phyloP scores from a whole-genome alignment of 495 filamentous ascomycete species.

The Penicillium coprophilum region DNA sequence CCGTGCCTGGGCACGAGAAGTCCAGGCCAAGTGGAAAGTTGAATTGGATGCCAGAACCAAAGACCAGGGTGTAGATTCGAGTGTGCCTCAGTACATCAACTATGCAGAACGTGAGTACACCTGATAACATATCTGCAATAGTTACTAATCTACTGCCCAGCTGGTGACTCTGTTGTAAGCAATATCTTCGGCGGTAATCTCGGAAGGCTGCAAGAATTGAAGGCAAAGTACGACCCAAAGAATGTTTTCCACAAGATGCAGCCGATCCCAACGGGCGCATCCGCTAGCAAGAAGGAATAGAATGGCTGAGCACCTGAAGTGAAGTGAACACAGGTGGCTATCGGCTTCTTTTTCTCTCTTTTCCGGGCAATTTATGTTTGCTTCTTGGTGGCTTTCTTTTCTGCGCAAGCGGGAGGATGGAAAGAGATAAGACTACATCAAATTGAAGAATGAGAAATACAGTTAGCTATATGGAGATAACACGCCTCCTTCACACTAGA shows the following conservation, averaged over 20 bases:
- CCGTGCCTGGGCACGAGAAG: conserved; percentile 29
- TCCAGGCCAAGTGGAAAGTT: conserved; percentile 33
- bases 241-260: conserved; percentile 55
- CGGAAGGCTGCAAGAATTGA: conserved; percentile 42
- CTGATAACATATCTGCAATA: background rate
- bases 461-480: background rate
- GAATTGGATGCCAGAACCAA: conserved; percentile 20
- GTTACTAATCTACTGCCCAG: conserved; percentile 17
- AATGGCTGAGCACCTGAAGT: background rate
- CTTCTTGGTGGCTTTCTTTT: background rate
- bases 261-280: conserved; percentile 15
- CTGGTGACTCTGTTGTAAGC: conserved; percentile 33
- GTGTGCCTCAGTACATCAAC: conserved; percentile 44
- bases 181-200: conserved; percentile 51
- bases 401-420: background rate
- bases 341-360: background rate
- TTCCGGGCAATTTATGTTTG: background rate
- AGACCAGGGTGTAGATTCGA: background rate
- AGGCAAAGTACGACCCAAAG: conserved; percentile 54
- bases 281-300: background rate
- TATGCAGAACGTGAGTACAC: conserved; percentile 43
- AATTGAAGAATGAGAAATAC: background rate
- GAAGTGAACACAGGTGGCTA: background rate
- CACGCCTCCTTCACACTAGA: no score
- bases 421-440: background rate